Conservation (phyloP, 1,139 yeast species). For the Tardiomyces depauwii region DNA sequence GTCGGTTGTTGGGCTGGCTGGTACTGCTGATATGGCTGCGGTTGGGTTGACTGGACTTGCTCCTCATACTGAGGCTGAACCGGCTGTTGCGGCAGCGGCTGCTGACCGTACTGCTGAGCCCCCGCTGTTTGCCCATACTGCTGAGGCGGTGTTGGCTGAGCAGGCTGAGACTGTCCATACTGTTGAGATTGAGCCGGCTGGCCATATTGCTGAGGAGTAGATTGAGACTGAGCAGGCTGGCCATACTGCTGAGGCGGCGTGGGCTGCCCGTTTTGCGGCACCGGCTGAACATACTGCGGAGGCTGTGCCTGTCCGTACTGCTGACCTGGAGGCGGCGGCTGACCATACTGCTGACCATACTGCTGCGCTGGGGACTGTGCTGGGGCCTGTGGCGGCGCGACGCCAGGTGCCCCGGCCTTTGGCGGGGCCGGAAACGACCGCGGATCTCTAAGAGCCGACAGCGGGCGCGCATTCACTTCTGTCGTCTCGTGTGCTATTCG, state of each 20-base stretch:
- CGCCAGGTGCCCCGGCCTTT: slow-evolving; percentile 15
- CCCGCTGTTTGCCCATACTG: slow-evolving; percentile 2
- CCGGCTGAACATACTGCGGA: no score
- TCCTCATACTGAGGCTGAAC: slow-evolving; percentile 5
- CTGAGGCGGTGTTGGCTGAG: slow-evolving; percentile 2
- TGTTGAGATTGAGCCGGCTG: slow-evolving; percentile 4
- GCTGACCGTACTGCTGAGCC: slow-evolving; percentile 7
- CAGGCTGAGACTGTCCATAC: slow-evolving; percentile 6
- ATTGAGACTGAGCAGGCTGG: slow-evolving; percentile 5
- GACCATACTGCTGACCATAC: no score
- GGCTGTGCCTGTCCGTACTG: slow-evolving; percentile 8
- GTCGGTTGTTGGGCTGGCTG: slow-evolving; percentile 9
- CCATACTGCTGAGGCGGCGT: no score
- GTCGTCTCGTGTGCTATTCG: background rate
- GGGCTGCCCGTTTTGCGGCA: no score
- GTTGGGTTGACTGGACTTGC: slow-evolving; percentile 6
- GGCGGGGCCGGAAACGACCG: slow-evolving; percentile 46
- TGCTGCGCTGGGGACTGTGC: no score
- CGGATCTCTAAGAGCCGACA: slow-evolving; percentile 30
- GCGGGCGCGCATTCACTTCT: slow-evolving; percentile 22
- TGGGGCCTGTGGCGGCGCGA: slow-evolving; percentile 9
- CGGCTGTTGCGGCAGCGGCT: no score
- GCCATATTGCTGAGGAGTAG: slow-evolving; percentile 8
- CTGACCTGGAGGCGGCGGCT: slow-evolving; percentile 10
- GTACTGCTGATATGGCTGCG: slow-evolving; percentile 6